A percentile compares a stretch with the other conserved stretches of the same genome.
Evolutionary conservation across 768 basidiomycete species (phyloP).

Genomic region (Leccinum olivaceopallidum): DNA sequence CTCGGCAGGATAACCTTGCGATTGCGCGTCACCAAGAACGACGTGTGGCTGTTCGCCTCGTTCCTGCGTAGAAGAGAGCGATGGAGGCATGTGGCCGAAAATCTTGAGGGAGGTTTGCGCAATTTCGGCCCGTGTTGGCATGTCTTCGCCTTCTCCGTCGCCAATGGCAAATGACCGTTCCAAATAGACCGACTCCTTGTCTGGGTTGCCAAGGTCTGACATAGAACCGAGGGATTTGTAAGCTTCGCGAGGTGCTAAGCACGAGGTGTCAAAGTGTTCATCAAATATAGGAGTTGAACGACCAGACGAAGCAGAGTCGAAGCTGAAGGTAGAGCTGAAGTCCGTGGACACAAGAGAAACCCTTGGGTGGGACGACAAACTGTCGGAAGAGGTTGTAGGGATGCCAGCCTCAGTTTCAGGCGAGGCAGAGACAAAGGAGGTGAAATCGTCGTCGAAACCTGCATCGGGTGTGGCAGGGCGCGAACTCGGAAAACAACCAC

Average conservation of each 20-base stretch:
- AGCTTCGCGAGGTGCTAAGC: constrained; percentile 24
- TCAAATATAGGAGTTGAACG: constrained; percentile 28
- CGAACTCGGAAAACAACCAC: constrained; percentile 21
- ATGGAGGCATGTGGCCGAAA: constrained; percentile 39
- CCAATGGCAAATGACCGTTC: constrained; percentile 8
- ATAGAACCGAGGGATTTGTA: constrained; percentile 59
- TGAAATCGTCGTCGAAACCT: constrained; percentile 83
- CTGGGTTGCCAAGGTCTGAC: constrained; percentile 56
- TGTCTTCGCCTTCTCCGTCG: constrained; percentile 24
- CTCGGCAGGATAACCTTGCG: constrained; percentile 27
- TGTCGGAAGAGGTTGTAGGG: constrained; percentile 1
- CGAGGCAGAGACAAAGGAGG: constrained; percentile 67
- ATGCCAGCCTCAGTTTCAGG: constrained; percentile 24
- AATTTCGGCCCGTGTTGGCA: constrained; percentile 53
- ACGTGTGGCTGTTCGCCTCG: constrained; percentile 3
- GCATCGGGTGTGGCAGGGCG: constrained; percentile 34
- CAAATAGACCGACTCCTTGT: constrained; percentile 31
- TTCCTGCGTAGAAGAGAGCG: constrained; percentile 22
- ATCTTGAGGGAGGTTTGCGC: constrained; percentile 47
- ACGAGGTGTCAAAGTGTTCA: constrained; percentile 20
- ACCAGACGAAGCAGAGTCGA: constrained; percentile 23
- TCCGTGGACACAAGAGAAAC: constrained; percentile 15
- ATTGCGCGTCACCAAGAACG: constrained; percentile 17
- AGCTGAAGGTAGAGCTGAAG: constrained; percentile 33
- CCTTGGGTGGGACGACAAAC: constrained; percentile 1